A percentile compares a stretch with the other conserved stretches of the same genome.
Conservation (phyloP, 2,329 filamentous ascomycete species). For the Alternaria arborescens region DNA sequence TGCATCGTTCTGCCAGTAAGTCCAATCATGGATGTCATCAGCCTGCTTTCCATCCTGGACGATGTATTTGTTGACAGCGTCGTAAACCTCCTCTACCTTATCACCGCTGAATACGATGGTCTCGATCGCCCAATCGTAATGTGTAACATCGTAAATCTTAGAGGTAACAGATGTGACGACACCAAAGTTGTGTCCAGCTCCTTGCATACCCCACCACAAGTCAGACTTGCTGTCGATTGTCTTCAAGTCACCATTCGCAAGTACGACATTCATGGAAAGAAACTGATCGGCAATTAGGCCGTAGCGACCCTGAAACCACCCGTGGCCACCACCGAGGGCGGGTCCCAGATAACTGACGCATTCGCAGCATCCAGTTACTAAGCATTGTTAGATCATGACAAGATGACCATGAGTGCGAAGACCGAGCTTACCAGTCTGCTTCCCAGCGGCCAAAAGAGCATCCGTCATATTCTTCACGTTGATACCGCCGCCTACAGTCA, state of each 20-base stretch:
- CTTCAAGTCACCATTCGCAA: constrained; percentile 58
- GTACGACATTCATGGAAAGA: constrained; percentile 61
- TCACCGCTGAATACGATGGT: constrained; percentile 49
- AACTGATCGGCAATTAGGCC: constrained; percentile 65
- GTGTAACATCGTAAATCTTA: constrained; percentile 54
- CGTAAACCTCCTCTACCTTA: constrained; percentile 60
- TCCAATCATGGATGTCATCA: constrained; percentile 43
- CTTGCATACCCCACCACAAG: constrained; percentile 63
- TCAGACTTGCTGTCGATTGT: constrained; percentile 56
- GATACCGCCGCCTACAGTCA: constrained; percentile 60
- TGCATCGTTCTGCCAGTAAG: constrained; percentile 35
- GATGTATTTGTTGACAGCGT: constrained; percentile 57
- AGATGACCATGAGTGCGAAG: not conserved
- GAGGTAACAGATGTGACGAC: constrained; percentile 30
- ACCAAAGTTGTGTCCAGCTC: constrained; percentile 61
- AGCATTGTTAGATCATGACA: not conserved
- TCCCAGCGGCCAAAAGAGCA: constrained; percentile 60
- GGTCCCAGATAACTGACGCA: constrained; percentile 60
- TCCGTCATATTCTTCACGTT: constrained; percentile 58
- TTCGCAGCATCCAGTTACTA: constrained; percentile 56
- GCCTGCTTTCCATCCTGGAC: constrained; percentile 56
- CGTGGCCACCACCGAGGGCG: constrained; percentile 66
- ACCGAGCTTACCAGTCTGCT: constrained; percentile 56
- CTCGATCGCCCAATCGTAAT: constrained; percentile 34
- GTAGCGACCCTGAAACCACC: constrained; percentile 62